Base-by-base conservation (phyloP, 2,329 filamentous ascomycete species). In the Colletotrichum theobromicola region DNA sequence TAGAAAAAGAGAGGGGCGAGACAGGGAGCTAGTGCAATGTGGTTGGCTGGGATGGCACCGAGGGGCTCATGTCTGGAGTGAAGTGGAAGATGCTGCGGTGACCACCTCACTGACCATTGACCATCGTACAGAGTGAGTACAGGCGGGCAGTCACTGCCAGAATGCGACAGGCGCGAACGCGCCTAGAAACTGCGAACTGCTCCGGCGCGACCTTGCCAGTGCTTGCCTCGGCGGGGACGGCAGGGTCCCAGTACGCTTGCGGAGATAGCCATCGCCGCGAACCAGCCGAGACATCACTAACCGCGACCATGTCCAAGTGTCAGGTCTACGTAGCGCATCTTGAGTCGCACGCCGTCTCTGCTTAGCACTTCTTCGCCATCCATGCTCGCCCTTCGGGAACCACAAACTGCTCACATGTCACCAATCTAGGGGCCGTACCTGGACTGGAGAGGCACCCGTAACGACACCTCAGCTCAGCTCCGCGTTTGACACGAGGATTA, bases 341-440 rank as follows among this genome's bases (percentile, higher is more conserved):
- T 67, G 42, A 55, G 57, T 72, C 63, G 53, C 67, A 55, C 72
- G 57, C 46, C 72, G 46, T 72, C 72, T 58, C 62, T 72, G 68
- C 68, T 67, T 72, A 72, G 72, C 72, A 72, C 55, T 26, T 13
- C 32, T 58, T 63, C 37, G 68, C 66, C 68, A 66, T 60, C 42
- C 37, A 61, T 55, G 50, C 55, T 57, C 37, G 61, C 55, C 26
- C 46, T 53, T 72, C 63, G 68, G 57, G 62, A 72, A 72, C 55
- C 69, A 67, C 68, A 55, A 34, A 72, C 67, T 74, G 62, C 72
- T 75, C 72, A 75, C 72, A 75, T 75, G 72, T 67, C 72, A 75
- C 68, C 16, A 30, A 62, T 50, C 42, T 50, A 50, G n/a, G 42
- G 42, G n/a, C 42, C 42, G 42, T 50, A 50, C 42, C n/a, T 50